These are phyloP conservation scores for Drechslerella coelobrocha DNA, from an alignment of 2,329 filamentous ascomycete genomes.

Conservation along the genomic window DNA sequence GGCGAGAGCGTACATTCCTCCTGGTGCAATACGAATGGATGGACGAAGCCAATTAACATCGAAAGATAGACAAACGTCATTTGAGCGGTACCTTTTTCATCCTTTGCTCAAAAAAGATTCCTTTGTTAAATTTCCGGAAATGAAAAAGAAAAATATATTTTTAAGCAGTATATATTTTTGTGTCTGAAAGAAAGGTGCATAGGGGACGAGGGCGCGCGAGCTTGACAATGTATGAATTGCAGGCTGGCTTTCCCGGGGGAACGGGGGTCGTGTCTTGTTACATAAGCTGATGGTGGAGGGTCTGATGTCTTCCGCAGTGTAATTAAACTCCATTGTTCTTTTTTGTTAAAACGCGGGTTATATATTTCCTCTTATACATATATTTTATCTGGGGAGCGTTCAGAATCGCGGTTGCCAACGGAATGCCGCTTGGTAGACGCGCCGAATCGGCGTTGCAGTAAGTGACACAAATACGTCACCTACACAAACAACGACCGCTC, in stretches of 20 bases:
- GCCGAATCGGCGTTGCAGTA: too few species aligned
- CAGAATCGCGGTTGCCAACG: too few species aligned
- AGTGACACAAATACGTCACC: too few species aligned
- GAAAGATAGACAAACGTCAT: slow-evolving; percentile 31
- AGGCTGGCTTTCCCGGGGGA: not conserved
- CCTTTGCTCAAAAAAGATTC: slow-evolving; percentile 19
- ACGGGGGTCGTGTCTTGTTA: slow-evolving; percentile 28
- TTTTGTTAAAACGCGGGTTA: not conserved
- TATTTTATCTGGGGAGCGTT: slow-evolving; percentile 9
- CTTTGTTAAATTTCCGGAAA: slow-evolving; percentile 34
- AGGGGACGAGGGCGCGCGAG: slow-evolving; percentile 4
- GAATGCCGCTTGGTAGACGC: too few species aligned
- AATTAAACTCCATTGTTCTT: slow-evolving; percentile 45
- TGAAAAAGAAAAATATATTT: slow-evolving; percentile 33
- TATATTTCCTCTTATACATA: slow-evolving; percentile 18
- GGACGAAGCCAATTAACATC: not conserved
- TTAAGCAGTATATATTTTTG: slow-evolving; percentile 45
- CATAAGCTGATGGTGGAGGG: slow-evolving; percentile 40
- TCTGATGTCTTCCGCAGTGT: slow-evolving; percentile 34
- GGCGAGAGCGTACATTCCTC: slow-evolving; percentile 22
- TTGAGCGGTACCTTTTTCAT: slow-evolving; percentile 29
- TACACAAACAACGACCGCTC: too few species aligned
- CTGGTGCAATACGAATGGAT: slow-evolving; percentile 53
- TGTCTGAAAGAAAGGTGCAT: slow-evolving; percentile 19
- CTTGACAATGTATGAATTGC: not conserved